Conservation (phyloP, 2,329 filamentous ascomycete genomes). For the Biscogniauxia marginata region DNA sequence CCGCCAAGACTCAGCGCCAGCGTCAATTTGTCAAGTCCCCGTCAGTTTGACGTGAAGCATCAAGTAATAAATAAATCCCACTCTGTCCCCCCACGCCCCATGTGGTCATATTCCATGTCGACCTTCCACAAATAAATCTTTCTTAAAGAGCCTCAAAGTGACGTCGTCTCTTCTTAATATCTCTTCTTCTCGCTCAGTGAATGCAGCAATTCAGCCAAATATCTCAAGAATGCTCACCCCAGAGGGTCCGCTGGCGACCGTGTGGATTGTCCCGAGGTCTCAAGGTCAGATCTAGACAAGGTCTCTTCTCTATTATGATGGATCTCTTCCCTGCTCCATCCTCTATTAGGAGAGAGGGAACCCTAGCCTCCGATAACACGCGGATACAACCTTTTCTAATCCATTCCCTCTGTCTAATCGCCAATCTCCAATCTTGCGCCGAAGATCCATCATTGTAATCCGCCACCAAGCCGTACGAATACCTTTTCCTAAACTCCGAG, state of each 20-base stretch:
- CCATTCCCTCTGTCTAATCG: constrained; percentile 4
- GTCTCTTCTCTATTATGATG: constrained; percentile 10
- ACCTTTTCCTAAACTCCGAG: background rate
- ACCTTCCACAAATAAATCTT: constrained; percentile 33
- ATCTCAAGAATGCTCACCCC: constrained; percentile 4
- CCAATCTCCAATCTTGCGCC: constrained; percentile 2
- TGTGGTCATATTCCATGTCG: constrained; percentile 33
- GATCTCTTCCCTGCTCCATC: constrained; percentile 16
- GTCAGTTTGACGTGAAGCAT: background rate
- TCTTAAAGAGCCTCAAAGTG: constrained; percentile 33
- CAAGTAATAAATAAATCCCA: constrained; percentile 25
- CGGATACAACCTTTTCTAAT: constrained; percentile 16
- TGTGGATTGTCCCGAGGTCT: constrained; percentile 10
- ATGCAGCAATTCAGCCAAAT: constrained; percentile 17
- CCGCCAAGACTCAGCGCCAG: constrained; percentile 9
- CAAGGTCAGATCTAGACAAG: background rate
- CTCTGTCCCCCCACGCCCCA: constrained; percentile 31
- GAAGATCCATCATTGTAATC: constrained; percentile 11
- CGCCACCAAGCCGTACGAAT: background rate
- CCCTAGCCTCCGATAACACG: constrained; percentile 22
- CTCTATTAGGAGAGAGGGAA: constrained; percentile 28
- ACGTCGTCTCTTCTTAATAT: constrained; percentile 28
- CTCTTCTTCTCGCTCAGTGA: constrained; percentile 16
- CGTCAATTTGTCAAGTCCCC: constrained; percentile 5
- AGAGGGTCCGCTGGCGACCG: constrained; percentile 1